These are phyloP conservation scores for Cladosporium sp. DNA, from an alignment of 2,329 filamentous ascomycete species.

Conservation along the genomic window DNA sequence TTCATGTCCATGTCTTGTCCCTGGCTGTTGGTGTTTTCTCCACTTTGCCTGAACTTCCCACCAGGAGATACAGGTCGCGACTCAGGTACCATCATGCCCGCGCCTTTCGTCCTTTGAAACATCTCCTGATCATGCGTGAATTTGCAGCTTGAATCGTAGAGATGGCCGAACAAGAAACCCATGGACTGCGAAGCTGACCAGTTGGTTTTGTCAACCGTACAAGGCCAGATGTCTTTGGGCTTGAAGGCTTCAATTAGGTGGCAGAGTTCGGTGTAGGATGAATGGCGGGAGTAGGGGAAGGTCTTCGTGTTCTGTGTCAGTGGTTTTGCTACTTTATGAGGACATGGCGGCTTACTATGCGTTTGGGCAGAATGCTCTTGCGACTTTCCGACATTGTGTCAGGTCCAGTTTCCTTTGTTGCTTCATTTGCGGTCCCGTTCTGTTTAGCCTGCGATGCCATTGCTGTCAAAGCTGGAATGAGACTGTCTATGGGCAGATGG, in stretches of 20 bases:
- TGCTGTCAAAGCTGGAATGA: slow-evolving; percentile 29
- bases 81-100: neutral
- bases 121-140: slow-evolving; percentile 66
- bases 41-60: neutral
- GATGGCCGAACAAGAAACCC: slow-evolving; percentile 62
- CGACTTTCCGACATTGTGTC: neutral
- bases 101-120: slow-evolving; percentile 27
- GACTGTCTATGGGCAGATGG: slow-evolving; percentile 27
- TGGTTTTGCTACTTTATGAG: neutral
- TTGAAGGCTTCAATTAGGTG: slow-evolving; percentile 62
- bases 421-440: neutral
- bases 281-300: slow-evolving; percentile 88
- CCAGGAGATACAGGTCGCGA: neutral
- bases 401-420: neutral
- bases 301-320: slow-evolving; percentile 29
- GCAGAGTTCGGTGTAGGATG: slow-evolving; percentile 76
- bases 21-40: no score
- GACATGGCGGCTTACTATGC: slow-evolving; percentile 22
- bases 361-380: slow-evolving; percentile 19
- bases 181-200: slow-evolving; percentile 66
- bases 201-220: slow-evolving; percentile 57
- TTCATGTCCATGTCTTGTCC: no score
- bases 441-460: slow-evolving; percentile 21
- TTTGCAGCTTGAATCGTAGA: slow-evolving; percentile 51
- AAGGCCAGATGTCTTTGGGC: slow-evolving; percentile 76